phyloP scores from a whole-genome alignment of 148 eudicot genomes.

The Arbutus unedo region DNA sequence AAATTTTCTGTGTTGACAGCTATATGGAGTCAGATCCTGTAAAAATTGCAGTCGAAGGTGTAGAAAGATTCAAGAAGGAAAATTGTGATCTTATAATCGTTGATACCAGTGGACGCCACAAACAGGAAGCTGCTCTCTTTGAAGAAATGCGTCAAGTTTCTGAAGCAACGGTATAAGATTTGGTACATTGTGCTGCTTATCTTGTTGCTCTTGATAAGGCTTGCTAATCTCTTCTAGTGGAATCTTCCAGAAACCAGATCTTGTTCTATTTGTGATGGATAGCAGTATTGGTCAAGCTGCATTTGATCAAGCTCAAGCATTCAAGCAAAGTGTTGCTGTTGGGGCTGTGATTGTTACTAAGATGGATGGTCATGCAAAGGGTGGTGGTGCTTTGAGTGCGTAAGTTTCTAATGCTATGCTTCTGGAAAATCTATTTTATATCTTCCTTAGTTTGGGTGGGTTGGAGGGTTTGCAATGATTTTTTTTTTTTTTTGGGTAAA shows the following conservation, averaged over 20 bases:
- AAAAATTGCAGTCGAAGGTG: conserved; percentile 94
- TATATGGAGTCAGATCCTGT: conserved; percentile 97
- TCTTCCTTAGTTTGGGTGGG: neutral
- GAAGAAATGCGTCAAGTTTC: conserved; percentile 99
- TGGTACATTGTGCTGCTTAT: neutral
- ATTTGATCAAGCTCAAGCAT: conserved; percentile 95
- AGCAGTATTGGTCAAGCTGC: conserved; percentile 99
- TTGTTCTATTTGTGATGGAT: conserved; percentile 96
- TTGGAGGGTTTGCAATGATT: neutral
- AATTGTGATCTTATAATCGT: conserved; percentile 90
- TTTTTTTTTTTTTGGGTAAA: neutral
- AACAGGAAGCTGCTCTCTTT: conserved; percentile 94
- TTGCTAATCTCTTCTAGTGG: conserved; percentile 19
- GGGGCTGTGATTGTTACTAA: conserved; percentile 98
- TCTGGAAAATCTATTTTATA: neutral
- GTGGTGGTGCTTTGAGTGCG: conserved; percentile 99
- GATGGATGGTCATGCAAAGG: conserved; percentile 99
- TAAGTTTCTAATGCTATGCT: conserved; percentile 41
- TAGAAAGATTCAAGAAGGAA: conserved; percentile 90
- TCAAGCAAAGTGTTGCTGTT: conserved; percentile 97
- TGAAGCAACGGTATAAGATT: conserved; percentile 66
- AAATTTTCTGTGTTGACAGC: conserved; percentile 37
- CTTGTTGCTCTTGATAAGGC: conserved; percentile 8
- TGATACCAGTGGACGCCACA: conserved; percentile 99
- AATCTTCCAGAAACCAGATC: conserved; percentile 89